Conservation (phyloP, 2,329 filamentous ascomycete genomes). For the Exophiala viscosa region DNA sequence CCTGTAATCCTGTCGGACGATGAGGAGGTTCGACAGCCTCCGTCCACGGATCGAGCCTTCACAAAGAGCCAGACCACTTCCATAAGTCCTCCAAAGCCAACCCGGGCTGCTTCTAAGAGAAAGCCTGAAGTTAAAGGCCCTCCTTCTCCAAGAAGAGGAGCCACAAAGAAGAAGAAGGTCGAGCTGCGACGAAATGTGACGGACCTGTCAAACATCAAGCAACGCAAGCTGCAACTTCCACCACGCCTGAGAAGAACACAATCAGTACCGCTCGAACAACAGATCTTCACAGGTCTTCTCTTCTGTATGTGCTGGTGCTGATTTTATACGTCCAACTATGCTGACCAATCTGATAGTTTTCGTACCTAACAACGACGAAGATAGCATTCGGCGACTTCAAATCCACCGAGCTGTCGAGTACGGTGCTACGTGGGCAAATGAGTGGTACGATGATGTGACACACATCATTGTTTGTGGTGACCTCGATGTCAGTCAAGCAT, state of each 20-base stretch:
- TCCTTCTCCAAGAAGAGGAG: not conserved
- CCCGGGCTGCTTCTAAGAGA: not conserved
- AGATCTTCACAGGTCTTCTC: constrained; percentile 58
- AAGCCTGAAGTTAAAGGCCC: not conserved
- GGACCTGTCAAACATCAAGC: constrained; percentile 14
- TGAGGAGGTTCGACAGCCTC: not conserved
- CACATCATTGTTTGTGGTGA: constrained; percentile 67
- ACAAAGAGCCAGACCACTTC: no score
- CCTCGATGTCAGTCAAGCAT: constrained; percentile 8
- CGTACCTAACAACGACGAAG: constrained; percentile 74
- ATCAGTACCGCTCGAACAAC: constrained; percentile 49
- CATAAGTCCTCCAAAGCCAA: no score
- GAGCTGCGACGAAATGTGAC: constrained; percentile 6
- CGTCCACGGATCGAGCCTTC: not conserved
- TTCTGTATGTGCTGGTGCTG: constrained; percentile 49
- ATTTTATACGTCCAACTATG: not conserved
- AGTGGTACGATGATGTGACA: constrained; percentile 41
- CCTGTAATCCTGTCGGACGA: no score
- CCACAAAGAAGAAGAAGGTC: not conserved
- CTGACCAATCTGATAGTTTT: constrained; percentile 52
- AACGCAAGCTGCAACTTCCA: constrained; percentile 42
- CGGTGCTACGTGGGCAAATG: constrained; percentile 68
- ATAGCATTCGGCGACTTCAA: constrained; percentile 61
- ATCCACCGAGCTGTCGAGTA: constrained; percentile 72
- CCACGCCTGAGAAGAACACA: constrained; percentile 11